Evolutionary conservation across 2,329 filamentous ascomycete genomes (phyloP), one percentile per base, ranked within the genome.

Genomic region (Escovopsis sp.): DNA sequence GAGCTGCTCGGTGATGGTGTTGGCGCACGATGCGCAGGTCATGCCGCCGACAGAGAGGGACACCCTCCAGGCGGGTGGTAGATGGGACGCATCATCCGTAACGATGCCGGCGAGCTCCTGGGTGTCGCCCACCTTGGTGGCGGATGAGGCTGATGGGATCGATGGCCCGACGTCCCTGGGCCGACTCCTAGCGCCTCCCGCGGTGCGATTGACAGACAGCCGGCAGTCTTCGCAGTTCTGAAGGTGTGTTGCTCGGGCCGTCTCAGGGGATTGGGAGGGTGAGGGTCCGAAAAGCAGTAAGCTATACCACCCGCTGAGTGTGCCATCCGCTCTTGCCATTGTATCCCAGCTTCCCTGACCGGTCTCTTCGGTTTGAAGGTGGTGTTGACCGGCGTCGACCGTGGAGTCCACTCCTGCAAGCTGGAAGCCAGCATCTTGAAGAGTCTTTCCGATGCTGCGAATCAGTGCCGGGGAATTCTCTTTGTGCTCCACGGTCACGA

Each of bases 21-120:
- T 76, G 35, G 66, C 66, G 47, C 80, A 86, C 11, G 76, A 68
- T 12, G 74, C 72, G 50, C 80, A 85, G 4, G 75, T 82, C 79
- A 86, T 84, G 35, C 79, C 79, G 19, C 67, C 72, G 28, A 86
- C 66, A 15, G 75, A 70, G n/a, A 76, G 42, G 1, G 59, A 65
- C 2, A 63, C 69, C 27, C 62, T 55, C 62, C 66, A 75, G 15
- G 37, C 34, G 12, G 41, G 39, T 11, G 21, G 3, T 11, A n/a
- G 46, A 1, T 34, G 6, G 4, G 31, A 33, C 10, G 25, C 35
- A 25, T 41, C 35, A 27, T 41, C 36, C 23, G 43, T 44, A 29
- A 48, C 39, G 17, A 40, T 31, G 16, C 30, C 36, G 15, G 33
- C 27, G 4, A 40, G 39, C 6, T 32, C 34, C 12, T 33, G 18